These are phyloP conservation scores for Podila verticillata DNA, from an alignment of 192 early-diverging fungal genomes.

Conservation along the genomic window DNA sequence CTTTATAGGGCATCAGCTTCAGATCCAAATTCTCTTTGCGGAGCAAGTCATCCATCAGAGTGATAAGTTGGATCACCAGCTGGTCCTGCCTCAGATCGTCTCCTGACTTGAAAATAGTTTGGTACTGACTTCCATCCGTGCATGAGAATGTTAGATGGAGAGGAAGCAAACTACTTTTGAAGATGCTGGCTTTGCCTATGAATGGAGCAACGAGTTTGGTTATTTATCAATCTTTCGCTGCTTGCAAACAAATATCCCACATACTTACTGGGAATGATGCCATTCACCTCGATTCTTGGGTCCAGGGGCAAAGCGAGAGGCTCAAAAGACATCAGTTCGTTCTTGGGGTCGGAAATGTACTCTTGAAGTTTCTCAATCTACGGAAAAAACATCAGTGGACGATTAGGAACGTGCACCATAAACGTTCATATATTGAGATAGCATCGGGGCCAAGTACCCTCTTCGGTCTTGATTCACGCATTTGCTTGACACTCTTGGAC, in stretches of 20 bases:
- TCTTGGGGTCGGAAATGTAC: constrained; percentile 86
- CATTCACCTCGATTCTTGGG: constrained; percentile 86
- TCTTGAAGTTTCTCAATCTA: constrained; percentile 85
- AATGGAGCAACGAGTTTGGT: not conserved
- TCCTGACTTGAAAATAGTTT: constrained; percentile 96
- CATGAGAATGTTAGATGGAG: constrained; percentile 88
- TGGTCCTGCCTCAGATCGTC: constrained; percentile 99
- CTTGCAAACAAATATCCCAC: not conserved
- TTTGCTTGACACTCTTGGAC: constrained; percentile 75
- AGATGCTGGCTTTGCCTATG: constrained; percentile 83
- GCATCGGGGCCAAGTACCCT: constrained; percentile 66
- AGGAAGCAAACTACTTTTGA: constrained; percentile 92
- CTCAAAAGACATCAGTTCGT: constrained; percentile 80
- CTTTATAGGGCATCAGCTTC: constrained; percentile 92
- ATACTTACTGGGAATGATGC: constrained; percentile 78
- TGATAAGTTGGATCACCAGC: constrained; percentile 96
- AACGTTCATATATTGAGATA: too few species aligned
- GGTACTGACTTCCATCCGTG: constrained; percentile 88
- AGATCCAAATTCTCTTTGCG: constrained; percentile 97
- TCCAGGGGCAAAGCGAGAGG: constrained; percentile 92
- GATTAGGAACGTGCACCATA: too few species aligned
- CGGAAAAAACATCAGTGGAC: not conserved
- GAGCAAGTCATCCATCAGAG: constrained; percentile 95
- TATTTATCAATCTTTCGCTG: not conserved
- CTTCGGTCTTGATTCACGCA: constrained; percentile 86